Evolutionary conservation across 2,329 filamentous ascomycete species (phyloP).

Genomic region (Metarhizium rileyi): DNA sequence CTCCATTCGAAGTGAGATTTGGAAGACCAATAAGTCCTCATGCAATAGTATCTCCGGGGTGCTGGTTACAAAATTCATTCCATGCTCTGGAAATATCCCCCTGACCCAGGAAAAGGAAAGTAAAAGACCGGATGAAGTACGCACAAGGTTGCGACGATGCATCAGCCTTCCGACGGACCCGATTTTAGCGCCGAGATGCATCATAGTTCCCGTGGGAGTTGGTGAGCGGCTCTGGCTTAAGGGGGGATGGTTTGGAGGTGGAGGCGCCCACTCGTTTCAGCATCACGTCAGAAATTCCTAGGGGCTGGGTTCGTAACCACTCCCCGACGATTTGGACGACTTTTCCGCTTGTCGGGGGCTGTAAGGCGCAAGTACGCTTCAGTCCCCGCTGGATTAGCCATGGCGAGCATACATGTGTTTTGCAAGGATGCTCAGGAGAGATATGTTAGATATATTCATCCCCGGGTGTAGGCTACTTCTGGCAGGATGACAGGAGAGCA

Average conservation of each 20-base stretch:
- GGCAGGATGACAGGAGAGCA: no score
- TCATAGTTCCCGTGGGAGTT: neutral
- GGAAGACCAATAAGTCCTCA: neutral
- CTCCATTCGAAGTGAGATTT: conserved; percentile 46
- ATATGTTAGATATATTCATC: neutral
- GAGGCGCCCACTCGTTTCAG: neutral
- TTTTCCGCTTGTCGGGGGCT: neutral
- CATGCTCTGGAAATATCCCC: neutral
- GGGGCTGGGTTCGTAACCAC: neutral
- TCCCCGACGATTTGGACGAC: neutral
- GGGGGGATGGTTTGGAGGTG: neutral
- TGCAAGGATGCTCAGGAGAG: neutral
- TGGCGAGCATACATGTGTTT: neutral
- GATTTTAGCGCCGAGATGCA: neutral
- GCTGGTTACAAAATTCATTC: neutral
- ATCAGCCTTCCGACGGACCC: neutral
- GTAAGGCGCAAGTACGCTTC: neutral
- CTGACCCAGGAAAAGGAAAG: neutral
- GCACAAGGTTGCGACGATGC: neutral
- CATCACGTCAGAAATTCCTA: neutral
- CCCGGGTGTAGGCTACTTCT: neutral
- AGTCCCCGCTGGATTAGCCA: neutral
- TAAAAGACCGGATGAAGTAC: neutral
- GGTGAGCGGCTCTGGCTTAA: neutral
- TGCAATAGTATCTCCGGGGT: neutral